Conservation (phyloP, 2,329 filamentous ascomycete genomes). For the Colletotrichum australisinense region DNA sequence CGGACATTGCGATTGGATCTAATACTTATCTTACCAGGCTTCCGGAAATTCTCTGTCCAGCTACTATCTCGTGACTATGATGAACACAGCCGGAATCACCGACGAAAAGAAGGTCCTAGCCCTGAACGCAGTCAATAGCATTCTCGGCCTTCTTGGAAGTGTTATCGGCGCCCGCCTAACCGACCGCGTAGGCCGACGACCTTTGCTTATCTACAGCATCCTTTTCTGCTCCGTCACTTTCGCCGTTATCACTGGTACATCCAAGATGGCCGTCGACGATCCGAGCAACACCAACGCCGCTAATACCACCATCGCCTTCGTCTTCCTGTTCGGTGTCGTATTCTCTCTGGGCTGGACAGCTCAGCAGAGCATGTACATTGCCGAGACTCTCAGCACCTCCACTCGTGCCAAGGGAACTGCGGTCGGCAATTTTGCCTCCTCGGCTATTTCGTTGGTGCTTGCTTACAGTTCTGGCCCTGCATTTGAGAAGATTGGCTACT, state of each 20-base stretch:
- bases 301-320: conserved; percentile 60
- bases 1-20: background rate
- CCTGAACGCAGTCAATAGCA: conserved; percentile 64
- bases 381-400: conserved; percentile 57
- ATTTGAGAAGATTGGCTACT: conserved; percentile 55
- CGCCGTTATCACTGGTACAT: conserved; percentile 60
- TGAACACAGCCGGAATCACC: conserved; percentile 63
- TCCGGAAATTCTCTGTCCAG: conserved; percentile 59
- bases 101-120: conserved; percentile 59
- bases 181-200: conserved; percentile 67
- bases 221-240: conserved; percentile 59
- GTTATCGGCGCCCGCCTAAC: conserved; percentile 66
- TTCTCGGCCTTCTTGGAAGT: conserved; percentile 62
- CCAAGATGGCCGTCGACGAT: conserved; percentile 55
- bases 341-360: conserved; percentile 65
- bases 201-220: conserved; percentile 60
- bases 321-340: conserved; percentile 64
- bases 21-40: background rate
- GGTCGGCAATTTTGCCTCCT: conserved; percentile 54
- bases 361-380: conserved; percentile 62
- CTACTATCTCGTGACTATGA: conserved; percentile 65
- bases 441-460: conserved; percentile 51
- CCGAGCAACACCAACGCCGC: conserved; percentile 50
- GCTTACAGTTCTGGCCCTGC: conserved; percentile 58
- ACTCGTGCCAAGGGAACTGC: conserved; percentile 59